Conservation (phyloP, 768 basidiomycete species). For the Rhodocollybia butyracea region DNA sequence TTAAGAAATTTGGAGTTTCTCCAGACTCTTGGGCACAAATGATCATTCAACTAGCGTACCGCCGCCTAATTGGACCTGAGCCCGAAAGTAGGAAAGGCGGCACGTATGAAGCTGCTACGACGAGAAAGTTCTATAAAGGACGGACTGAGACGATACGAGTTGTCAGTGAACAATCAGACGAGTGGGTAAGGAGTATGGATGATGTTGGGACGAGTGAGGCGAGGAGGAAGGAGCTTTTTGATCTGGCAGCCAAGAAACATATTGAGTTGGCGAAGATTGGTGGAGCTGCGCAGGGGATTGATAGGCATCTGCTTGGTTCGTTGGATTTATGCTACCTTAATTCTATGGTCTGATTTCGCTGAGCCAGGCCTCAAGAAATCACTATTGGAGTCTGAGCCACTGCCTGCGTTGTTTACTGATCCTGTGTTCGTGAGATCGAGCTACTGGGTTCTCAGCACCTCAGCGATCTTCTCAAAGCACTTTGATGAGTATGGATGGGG, state of each 20-base stretch:
- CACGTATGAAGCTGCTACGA: slow-evolving; percentile 94
- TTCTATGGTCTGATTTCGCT: background rate
- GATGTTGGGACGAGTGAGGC: slow-evolving; percentile 36
- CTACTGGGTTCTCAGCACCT: slow-evolving; percentile 89
- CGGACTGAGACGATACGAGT: slow-evolving; percentile 93
- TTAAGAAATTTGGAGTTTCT: slow-evolving; percentile 85
- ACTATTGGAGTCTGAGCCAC: slow-evolving; percentile 54
- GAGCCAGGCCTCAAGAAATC: slow-evolving; percentile 66
- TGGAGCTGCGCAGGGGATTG: slow-evolving; percentile 71
- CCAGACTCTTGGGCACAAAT: slow-evolving; percentile 96
- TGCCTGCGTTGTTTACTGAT: slow-evolving; percentile 74
- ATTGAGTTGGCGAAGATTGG: slow-evolving; percentile 61
- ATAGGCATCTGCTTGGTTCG: slow-evolving; percentile 84
- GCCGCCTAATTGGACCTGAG: slow-evolving; percentile 57
- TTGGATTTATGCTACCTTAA: background rate
- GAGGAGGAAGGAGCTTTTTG: slow-evolving; percentile 52
- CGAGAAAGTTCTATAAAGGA: slow-evolving; percentile 84
- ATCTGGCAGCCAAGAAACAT: slow-evolving; percentile 62
- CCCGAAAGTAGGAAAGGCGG: slow-evolving; percentile 61
- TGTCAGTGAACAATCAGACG: slow-evolving; percentile 71
- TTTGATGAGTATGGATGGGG: slow-evolving; percentile 92
- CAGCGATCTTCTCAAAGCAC: slow-evolving; percentile 82
- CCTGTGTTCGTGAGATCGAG: slow-evolving; percentile 68
- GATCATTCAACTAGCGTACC: slow-evolving; percentile 87
- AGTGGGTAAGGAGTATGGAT: slow-evolving; percentile 77